These are phyloP conservation scores for Amanita rubescens DNA, from an alignment of 768 basidiomycete genomes.

Conservation along the genomic window DNA sequence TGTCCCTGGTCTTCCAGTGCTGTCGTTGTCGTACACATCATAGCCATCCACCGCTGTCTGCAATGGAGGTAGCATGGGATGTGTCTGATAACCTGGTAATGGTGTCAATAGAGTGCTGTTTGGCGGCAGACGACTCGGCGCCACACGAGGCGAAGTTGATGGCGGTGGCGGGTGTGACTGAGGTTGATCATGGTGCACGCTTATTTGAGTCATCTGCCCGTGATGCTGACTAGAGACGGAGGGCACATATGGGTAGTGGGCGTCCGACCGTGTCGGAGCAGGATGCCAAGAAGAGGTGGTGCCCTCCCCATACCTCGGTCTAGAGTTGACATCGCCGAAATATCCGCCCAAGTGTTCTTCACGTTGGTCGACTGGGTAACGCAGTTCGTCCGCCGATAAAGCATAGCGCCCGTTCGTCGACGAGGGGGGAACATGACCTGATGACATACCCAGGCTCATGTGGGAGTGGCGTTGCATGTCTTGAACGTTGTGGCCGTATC, in stretches of 20 bases:
- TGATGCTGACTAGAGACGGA: conserved; percentile 20
- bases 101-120: conserved; percentile 69
- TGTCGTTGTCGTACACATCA: conserved; percentile 34
- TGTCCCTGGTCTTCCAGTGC: conserved; percentile 32
- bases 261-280: conserved; percentile 16
- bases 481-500: conserved; percentile 21
- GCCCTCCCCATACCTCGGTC: conserved; percentile 24
- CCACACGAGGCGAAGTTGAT: conserved; percentile 14
- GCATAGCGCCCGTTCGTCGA: conserved; percentile 22
- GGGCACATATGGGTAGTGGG: conserved; percentile 18
- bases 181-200: conserved; percentile 16
- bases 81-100: conserved; percentile 48
- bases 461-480: conserved; percentile 22
- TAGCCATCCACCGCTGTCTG: conserved; percentile 21
- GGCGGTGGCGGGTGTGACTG: conserved; percentile 21
- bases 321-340: conserved; percentile 16
- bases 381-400: conserved; percentile 24
- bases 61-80: conserved; percentile 29
- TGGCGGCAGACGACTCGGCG: conserved; percentile 42
- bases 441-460: conserved; percentile 19
- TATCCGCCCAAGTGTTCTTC: conserved; percentile 22
- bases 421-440: conserved; percentile 17
- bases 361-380: conserved; percentile 24
- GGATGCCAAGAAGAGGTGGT: conserved; percentile 31
- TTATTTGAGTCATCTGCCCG: conserved; percentile 20